Percentiles rank a stretch among this genome's conserved stretches.
Evolutionary conservation across 768 basidiomycete species (phyloP).

Genomic region (Daedalea quercina): DNA sequence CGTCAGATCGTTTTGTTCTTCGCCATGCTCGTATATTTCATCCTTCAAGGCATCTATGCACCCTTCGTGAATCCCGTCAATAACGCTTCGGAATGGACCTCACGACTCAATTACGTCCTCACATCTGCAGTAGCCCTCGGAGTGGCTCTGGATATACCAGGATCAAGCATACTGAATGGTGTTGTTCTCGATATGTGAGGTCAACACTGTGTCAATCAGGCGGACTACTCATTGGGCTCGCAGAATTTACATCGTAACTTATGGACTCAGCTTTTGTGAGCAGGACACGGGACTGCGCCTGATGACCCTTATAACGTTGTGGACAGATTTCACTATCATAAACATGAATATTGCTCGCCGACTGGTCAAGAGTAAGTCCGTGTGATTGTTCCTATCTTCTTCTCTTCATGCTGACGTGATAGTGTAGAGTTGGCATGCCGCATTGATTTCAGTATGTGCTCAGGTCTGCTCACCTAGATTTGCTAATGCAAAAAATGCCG

Average conservation of each 20-base stretch:
- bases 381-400: too few relatives aligned
- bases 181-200: slow-evolving; percentile 61
- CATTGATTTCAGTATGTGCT: slow-evolving; percentile 65
- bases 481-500: background rate
- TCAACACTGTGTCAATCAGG: background rate
- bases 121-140: slow-evolving; percentile 58
- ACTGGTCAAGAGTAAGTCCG: slow-evolving; percentile 52
- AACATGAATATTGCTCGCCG: slow-evolving; percentile 43
- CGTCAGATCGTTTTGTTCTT: slow-evolving; percentile 57
- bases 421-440: slow-evolving; percentile 47
- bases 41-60: slow-evolving; percentile 49
- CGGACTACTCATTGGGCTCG: too few relatives aligned
- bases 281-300: background rate
- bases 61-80: slow-evolving; percentile 67
- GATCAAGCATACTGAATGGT: slow-evolving; percentile 47
- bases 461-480: background rate
- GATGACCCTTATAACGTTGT: slow-evolving; percentile 6
- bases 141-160: slow-evolving; percentile 54
- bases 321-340: slow-evolving; percentile 58
- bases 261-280: slow-evolving; percentile 62
- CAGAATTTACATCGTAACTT: slow-evolving; percentile 50
- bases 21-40: slow-evolving; percentile 53
- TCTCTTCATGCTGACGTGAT: background rate
- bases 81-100: slow-evolving; percentile 73
- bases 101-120: slow-evolving; percentile 61